A percentile compares a stretch with the other conserved stretches of the same genome.
These are phyloP conservation scores for Cyberlindnera samutprakarnensis DNA, from an alignment of 805 yeast genomes.

Conservation along the genomic window DNA sequence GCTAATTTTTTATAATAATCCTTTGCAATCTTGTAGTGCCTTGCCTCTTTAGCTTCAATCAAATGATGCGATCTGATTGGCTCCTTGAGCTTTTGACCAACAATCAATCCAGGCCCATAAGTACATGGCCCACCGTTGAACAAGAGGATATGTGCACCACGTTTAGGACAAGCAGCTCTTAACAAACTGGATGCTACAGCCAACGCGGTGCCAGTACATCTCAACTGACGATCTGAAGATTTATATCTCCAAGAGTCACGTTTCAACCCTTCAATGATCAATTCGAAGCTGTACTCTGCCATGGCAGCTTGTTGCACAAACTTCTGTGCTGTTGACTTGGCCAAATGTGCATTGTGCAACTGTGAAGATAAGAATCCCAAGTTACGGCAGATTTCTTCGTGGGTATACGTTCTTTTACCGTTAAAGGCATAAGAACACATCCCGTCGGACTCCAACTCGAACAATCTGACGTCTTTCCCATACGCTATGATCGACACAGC, in stretches of 20 bases:
- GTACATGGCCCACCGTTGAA: conserved; percentile 64
- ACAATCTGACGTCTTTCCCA: conserved; percentile 54
- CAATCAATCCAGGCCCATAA: conserved; percentile 56
- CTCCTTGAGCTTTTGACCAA: conserved; percentile 46
- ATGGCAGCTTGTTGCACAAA: conserved; percentile 15
- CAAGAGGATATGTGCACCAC: conserved; percentile 47
- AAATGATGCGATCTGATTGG: conserved; percentile 65
- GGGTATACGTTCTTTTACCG: conserved; percentile 44
- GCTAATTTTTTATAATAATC: conserved; percentile 45
- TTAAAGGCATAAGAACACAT: conserved; percentile 40
- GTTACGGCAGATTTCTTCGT: conserved; percentile 37
- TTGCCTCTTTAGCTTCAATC: conserved; percentile 38
- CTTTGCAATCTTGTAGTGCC: conserved; percentile 34
- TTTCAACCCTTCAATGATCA: conserved; percentile 40
- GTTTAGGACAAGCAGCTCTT: conserved; percentile 32
- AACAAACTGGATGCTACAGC: conserved; percentile 37
- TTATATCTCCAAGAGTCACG: conserved; percentile 42
- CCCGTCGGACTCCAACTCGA: conserved; percentile 36
- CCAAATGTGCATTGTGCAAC: conserved; percentile 11
- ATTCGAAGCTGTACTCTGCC: conserved; percentile 41
- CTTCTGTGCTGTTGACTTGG: conserved; percentile 3
- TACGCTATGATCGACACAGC: conserved; percentile 50
- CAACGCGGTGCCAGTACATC: conserved; percentile 57
- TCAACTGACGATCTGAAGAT: conserved; percentile 38
- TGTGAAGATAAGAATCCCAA: conserved; percentile 37